Evolutionary conservation across 2,329 filamentous ascomycete genomes (phyloP), one percentile per base, ranked within the genome.

Genomic region (Fragosphaeria purpurea): DNA sequence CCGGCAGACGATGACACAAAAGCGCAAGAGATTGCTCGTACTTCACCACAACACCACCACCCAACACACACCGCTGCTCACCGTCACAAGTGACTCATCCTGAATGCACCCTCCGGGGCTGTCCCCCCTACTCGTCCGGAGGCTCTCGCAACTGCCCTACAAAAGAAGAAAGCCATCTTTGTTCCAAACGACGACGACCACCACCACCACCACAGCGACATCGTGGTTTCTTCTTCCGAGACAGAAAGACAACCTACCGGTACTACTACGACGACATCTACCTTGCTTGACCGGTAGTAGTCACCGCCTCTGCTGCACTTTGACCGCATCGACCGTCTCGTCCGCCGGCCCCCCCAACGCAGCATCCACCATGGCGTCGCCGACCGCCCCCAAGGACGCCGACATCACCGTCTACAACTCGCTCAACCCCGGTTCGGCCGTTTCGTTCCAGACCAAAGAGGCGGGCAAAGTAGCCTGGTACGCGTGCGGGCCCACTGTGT

Each of bases 391-490:
- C 50, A 51, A 40, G 33, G 12, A 37, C 13, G 48, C 48, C 31
- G 56, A 53, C 43, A 59, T 94, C 59, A 84, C 81, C 63, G 74
- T 95, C 57, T 88, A 84, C 73, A 94, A 93, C 69, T 89, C 85
- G 6, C 72, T 95, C 61, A 85, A 70, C 60, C 73, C 87, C 9
- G 78, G 85, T 54, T 74, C 74, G 9, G 87, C 90, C 61, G 83
- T 83, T 43, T 53, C 53, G 7, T 57, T 60, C 52, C 55, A 52
- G 44, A 50, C 56, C 12, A 53, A 53, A 44, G 33, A 54, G 39
- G 52, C 54, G 4, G 55, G 55, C 13, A 35, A 45, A 9, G 57
- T 59, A 48, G 56, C 56, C 9, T 59, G 57, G 56, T 59, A 54
- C 50, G 51, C 57, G 32, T 61, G 58, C 51, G 59, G 59, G 6